Evolutionary conservation across 129 eudicot species (phyloP), one percentile per base, ranked within the genome.

Genomic region (Chrysanthemum lavandulifolium): DNA sequence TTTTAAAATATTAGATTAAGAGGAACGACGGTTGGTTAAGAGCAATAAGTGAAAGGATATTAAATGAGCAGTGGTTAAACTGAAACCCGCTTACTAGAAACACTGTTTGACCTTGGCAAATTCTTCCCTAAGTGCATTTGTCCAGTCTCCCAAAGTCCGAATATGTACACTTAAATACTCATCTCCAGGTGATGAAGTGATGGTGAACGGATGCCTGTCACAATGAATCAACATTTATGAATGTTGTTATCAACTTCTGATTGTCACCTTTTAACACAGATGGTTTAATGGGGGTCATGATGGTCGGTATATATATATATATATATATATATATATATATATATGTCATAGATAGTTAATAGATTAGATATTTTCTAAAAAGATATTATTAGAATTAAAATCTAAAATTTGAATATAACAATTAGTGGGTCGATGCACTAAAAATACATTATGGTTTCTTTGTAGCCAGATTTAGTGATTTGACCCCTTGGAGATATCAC

Each of bases 101-200:
- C 63, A 18, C 10, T 75, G 72, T 65, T 65, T 62, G 77, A 93
- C 98, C 97, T 88, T 82, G 31, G 81, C 88, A 72, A 93, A 93
- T 57, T 79, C 86, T 63, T 86, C 79, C 29, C 76, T 73, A 60
- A 94, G 91, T 69, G 89, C 98, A 11, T 80, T 77, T 50, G 98
- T 94, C 98, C 98, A 94, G 79, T 94, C 98, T 75, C 98, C 98
- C 73, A 94, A 73, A 11, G 98, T 73, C 61, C 98, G 95, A 53
- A 94, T 90, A 70, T 94, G 98, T 49, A 94, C 87, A 75, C 98
- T 94, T 60, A 94, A 27, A 74, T 90, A 90, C 71, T 77, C 82
- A 58, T 94, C 98, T 52, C 73, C 91, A 10, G 98, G 98, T 55
- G 98, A 97, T 71, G 97, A 88, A 63, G 98, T 94, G 68, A 94